These are phyloP conservation scores for Penicillium waksmanii DNA, from an alignment of 495 filamentous ascomycete genomes.

Conservation along the genomic window DNA sequence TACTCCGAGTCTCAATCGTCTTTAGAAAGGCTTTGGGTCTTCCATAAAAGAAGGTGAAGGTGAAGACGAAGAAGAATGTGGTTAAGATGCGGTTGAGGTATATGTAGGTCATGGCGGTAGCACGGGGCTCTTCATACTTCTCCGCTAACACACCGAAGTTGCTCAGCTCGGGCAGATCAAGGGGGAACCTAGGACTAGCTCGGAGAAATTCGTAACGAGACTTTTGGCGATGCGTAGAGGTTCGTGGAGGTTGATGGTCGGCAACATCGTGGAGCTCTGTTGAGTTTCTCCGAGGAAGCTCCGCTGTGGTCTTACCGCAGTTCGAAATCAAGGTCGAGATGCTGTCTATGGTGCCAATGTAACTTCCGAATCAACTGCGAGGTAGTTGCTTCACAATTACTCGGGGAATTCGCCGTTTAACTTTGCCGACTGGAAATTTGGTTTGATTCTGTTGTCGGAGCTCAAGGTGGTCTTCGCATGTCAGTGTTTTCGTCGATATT, in stretches of 20 bases:
- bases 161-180: neutral
- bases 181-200: constrained; percentile 3
- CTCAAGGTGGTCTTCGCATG: neutral
- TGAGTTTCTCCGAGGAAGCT: constrained; percentile 10
- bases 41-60: neutral
- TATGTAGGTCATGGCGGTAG: constrained; percentile 2
- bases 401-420: neutral
- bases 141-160: constrained; percentile 5
- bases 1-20: too few species aligned
- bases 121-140: neutral
- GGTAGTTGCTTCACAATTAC: neutral
- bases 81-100: neutral
- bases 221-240: neutral
- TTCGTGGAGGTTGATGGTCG: constrained; percentile 4
- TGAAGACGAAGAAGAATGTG: neutral
- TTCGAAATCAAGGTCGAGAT: neutral
- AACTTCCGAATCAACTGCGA: neutral
- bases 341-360: neutral
- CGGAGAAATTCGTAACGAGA: constrained; percentile 7
- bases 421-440: neutral
- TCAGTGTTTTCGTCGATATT: neutral
- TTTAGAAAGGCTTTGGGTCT: neutral
- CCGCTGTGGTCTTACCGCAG: constrained; percentile 5
- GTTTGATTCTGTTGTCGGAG: neutral
- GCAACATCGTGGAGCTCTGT: neutral